These are phyloP conservation scores for Skeletonema potamos DNA, from an alignment of 108 stramenopile species.

Conservation along the genomic window DNA sequence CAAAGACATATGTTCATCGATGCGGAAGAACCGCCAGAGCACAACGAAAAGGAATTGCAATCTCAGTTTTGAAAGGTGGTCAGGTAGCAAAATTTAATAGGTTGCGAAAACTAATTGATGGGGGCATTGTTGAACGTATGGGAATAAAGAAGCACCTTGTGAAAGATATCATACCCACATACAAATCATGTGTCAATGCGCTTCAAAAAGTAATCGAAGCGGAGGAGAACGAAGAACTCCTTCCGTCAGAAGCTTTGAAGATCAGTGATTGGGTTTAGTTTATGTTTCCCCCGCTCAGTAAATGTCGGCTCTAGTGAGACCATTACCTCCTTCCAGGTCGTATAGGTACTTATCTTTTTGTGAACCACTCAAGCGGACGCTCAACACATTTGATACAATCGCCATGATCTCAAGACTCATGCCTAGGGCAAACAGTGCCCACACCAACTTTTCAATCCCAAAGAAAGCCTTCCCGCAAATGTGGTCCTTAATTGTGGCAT, in stretches of 20 bases:
- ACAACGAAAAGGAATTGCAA: conserved; percentile 62
- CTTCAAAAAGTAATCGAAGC: conserved; percentile 64
- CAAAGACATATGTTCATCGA: conserved; percentile 83
- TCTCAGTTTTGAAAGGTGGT: conserved; percentile 73
- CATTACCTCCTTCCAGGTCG: not conserved
- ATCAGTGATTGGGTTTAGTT: conserved; percentile 21
- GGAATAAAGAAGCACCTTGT: conserved; percentile 63
- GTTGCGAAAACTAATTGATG: conserved; percentile 64
- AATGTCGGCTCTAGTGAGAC: not conserved
- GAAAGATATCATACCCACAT: conserved; percentile 44
- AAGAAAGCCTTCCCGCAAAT: conserved; percentile 36
- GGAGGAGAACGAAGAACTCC: conserved; percentile 52
- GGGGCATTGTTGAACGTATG: conserved; percentile 29
- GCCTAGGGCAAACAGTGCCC: conserved; percentile 37
- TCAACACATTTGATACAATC: conserved; percentile 20
- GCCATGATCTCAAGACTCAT: conserved; percentile 39
- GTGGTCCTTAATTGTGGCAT: conserved; percentile 30
- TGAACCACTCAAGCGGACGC: conserved; percentile 17
- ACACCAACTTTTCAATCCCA: conserved; percentile 36
- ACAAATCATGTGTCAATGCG: conserved; percentile 54
- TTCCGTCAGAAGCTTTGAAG: conserved; percentile 24
- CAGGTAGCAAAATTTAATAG: conserved; percentile 65
- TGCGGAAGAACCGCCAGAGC: conserved; percentile 88
- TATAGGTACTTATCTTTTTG: conserved; percentile 1
- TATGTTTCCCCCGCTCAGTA: not conserved